Conservation (phyloP, 177 flowering plant genomes). For the Telopea speciosissima region DNA sequence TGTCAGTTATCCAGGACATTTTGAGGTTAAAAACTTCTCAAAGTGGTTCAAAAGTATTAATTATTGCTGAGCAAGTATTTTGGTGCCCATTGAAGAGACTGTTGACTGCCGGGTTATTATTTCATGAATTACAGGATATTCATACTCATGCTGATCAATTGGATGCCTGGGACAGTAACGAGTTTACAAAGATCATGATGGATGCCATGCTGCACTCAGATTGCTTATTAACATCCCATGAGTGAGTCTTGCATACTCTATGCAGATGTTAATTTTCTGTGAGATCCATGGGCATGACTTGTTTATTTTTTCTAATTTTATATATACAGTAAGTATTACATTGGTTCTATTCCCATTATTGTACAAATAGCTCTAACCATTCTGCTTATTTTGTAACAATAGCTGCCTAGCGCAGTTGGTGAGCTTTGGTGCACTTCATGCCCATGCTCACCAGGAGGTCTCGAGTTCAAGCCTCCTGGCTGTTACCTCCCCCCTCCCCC, state of each 20-base stretch:
- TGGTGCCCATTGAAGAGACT: slow-evolving; percentile 48
- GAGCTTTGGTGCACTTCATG: too few species aligned
- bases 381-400: too few species aligned
- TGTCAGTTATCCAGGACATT: slow-evolving; percentile 38
- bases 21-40: slow-evolving; percentile 21
- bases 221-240: slow-evolving; percentile 39
- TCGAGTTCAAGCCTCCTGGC: too few species aligned
- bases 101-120: slow-evolving; percentile 33
- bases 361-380: too few species aligned
- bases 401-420: too few species aligned
- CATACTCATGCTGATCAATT: slow-evolving; percentile 8
- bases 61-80: slow-evolving; percentile 46
- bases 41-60: slow-evolving; percentile 32
- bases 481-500: too few species aligned
- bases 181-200: slow-evolving; percentile 1
- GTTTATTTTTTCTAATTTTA: neutral
- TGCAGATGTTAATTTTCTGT: neutral
- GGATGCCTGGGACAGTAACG: slow-evolving; percentile 13
- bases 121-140: slow-evolving; percentile 23
- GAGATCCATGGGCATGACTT: neutral
- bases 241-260: slow-evolving; percentile 35
- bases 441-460: too few species aligned
- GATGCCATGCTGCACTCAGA: slow-evolving; percentile 24
- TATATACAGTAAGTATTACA: neutral
- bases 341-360: neutral